A percentile compares a stretch with the other conserved stretches of the same genome.
phyloP scores from a whole-genome alignment of 352 stramenopile species.

The Globisporangium canariense region DNA sequence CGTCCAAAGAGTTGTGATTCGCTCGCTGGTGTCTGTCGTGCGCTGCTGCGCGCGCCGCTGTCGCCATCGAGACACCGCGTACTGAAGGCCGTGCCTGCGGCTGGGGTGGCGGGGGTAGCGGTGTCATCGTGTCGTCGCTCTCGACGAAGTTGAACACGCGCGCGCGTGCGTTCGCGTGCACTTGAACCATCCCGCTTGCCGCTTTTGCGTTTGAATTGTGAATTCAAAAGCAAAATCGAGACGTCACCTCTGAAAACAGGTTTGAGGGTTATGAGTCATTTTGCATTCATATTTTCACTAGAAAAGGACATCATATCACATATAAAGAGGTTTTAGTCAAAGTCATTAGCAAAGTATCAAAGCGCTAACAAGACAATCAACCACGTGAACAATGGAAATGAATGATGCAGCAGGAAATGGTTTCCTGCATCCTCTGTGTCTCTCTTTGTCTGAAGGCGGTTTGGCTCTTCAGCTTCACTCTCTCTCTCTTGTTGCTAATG shows the following conservation, averaged over 20 bases:
- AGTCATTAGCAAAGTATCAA: too few relatives aligned
- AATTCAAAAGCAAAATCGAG: not conserved
- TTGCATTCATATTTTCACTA: too few relatives aligned
- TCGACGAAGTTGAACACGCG: slow-evolving; percentile 13
- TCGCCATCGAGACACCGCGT: slow-evolving; percentile 8
- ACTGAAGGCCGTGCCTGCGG: slow-evolving; percentile 31
- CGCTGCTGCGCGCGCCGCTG: not conserved
- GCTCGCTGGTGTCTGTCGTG: not conserved
- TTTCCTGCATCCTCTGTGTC: too few relatives aligned
- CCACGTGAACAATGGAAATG: too few relatives aligned
- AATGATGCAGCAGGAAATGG: too few relatives aligned
- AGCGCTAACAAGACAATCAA: too few relatives aligned
- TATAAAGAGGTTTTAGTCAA: not conserved
- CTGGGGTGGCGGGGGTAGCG: slow-evolving; percentile 44
- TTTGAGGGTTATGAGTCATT: not conserved
- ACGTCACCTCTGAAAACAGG: not conserved
- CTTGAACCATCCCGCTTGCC: not conserved
- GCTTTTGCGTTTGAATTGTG: slow-evolving; percentile 1
- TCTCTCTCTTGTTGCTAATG: not conserved
- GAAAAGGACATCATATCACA: too few relatives aligned
- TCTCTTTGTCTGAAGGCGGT: too few relatives aligned
- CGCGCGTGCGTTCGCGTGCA: slow-evolving; percentile 7
- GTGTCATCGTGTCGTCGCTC: slow-evolving; percentile 39
- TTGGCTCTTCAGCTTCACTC: not conserved
- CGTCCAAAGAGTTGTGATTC: slow-evolving; percentile 15